Base-by-base conservation (phyloP, 2,329 filamentous ascomycete species). In the Shiraia bambusicola region DNA sequence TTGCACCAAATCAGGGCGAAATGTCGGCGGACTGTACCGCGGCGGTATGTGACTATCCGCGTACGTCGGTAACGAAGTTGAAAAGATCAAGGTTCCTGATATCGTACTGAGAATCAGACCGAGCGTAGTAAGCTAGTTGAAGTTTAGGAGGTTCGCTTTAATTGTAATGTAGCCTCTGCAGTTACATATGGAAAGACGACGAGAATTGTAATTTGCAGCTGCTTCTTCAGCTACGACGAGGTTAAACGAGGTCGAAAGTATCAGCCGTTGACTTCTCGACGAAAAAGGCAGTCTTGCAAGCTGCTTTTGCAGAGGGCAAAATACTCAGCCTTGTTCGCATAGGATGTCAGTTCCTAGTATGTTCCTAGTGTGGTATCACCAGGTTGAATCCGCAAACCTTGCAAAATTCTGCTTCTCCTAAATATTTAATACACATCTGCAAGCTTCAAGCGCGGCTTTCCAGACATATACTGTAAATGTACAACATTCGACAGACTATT, bases 31-130 rank as follows among this genome's bases (percentile, higher is more conserved):
- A 11, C 15, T 37, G 15, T 37, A 37, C 19, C 28, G 25, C 5
- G 34, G 14, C 11, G 37, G 25, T n/a, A 34, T 19, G 5, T 17
- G 12, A 34, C 34, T 40, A 13, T 40, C 37, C 4, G 37, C 14
- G 19, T 40, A 40, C 15, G 29, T 22, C n/a, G 37, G 37, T 16
- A 40, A 27, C 13, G n/a, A 22, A 8, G 29, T 33, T n/a, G 36
- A 38, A 15, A 31, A 38, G 14, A 22, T 34, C 16, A 34, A 28
- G 12, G 34, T 37, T 11, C 17, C 11, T 6, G 37, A 29, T 28
- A 40, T 28, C 2, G 4, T 34, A 30, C 29, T 40, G 12, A 34
- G 29, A 12, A 29, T 40, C 4, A 40, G 29, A 19, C 37, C 37
- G 14, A 40, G 30, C 1, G 29, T 34, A 9, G 37, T 40, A 2